Conservation (phyloP, 176 grass and related monocot genomes). For the Zea luxurians region DNA sequence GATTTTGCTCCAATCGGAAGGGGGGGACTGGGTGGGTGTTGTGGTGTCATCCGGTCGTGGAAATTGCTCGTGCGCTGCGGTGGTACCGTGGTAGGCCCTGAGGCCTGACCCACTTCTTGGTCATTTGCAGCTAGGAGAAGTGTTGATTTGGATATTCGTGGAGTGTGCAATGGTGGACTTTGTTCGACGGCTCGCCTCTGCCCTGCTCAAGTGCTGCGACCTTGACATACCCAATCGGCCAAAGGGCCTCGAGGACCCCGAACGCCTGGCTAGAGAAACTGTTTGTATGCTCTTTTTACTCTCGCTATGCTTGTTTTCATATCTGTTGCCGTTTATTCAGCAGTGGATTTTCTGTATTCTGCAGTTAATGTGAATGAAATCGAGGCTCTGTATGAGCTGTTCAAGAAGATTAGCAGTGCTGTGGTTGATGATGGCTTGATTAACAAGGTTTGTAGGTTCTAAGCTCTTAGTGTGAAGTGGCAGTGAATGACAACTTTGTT, state of each 20-base stretch:
- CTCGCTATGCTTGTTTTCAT: conserved; percentile 5
- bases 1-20: not conserved
- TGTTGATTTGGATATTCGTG: conserved; percentile 29
- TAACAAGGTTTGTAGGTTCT: conserved; percentile 53
- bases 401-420: conserved; percentile 90
- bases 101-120: not conserved
- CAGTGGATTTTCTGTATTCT: not conserved
- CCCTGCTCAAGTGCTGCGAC: conserved; percentile 66
- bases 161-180: conserved; percentile 63
- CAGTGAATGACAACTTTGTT: not conserved
- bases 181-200: conserved; percentile 45
- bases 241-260: conserved; percentile 66
- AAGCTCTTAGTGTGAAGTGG: conserved; percentile 15
- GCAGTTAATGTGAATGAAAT: conserved; percentile 90
- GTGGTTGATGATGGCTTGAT: conserved; percentile 86
- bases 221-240: conserved; percentile 61
- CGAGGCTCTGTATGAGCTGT: conserved; percentile 84
- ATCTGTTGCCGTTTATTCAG: conserved; percentile 4
- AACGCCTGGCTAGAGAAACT: conserved; percentile 76
- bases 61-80: not conserved
- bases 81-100: not conserved
- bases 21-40: not conserved
- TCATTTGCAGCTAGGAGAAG: conserved; percentile 43
- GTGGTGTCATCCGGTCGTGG: not conserved
- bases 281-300: conserved; percentile 54